These are phyloP conservation scores for Coemansia sp. DNA, from an alignment of 192 early-diverging fungal genomes.

Conservation along the genomic window DNA sequence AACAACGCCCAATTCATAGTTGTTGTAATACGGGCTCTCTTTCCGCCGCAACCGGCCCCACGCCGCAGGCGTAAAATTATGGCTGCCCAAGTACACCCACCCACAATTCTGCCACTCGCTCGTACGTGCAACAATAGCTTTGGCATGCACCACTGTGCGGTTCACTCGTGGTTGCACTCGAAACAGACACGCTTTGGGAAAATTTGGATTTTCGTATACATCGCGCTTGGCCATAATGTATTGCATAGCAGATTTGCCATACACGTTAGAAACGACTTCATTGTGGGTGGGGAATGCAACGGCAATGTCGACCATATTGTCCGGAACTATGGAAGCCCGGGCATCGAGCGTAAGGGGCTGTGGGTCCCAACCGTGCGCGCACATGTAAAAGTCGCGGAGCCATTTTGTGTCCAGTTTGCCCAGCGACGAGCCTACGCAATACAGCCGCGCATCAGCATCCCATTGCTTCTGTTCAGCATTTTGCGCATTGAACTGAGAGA, in stretches of 20 bases:
- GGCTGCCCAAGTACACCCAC: conserved; percentile 43
- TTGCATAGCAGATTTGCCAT: not conserved
- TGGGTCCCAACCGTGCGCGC: conserved; percentile 17
- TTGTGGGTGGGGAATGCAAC: conserved; percentile 34
- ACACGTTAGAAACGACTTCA: conserved; percentile 11
- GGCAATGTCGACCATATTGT: conserved; percentile 24
- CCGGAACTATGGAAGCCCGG: conserved; percentile 9
- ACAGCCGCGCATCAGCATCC: conserved; percentile 19
- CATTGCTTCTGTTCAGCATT: not conserved
- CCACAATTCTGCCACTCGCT: conserved; percentile 16
- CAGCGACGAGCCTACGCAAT: conserved; percentile 29
- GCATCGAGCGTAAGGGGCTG: not conserved
- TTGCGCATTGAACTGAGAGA: not conserved
- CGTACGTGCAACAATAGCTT: conserved; percentile 22
- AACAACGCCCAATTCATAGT: conserved; percentile 43
- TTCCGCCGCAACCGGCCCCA: conserved; percentile 22
- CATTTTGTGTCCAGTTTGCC: conserved; percentile 22
- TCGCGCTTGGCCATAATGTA: conserved; percentile 9
- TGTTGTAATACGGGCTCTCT: conserved; percentile 23
- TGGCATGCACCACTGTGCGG: conserved; percentile 31
- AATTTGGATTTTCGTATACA: not conserved
- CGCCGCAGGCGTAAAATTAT: conserved; percentile 39
- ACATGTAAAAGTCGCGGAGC: conserved; percentile 38
- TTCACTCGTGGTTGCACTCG: not conserved
- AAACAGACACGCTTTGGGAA: conserved; percentile 4